phyloP scores from a whole-genome alignment of 2,329 filamentous ascomycete genomes.

The Penicillium sp. region DNA sequence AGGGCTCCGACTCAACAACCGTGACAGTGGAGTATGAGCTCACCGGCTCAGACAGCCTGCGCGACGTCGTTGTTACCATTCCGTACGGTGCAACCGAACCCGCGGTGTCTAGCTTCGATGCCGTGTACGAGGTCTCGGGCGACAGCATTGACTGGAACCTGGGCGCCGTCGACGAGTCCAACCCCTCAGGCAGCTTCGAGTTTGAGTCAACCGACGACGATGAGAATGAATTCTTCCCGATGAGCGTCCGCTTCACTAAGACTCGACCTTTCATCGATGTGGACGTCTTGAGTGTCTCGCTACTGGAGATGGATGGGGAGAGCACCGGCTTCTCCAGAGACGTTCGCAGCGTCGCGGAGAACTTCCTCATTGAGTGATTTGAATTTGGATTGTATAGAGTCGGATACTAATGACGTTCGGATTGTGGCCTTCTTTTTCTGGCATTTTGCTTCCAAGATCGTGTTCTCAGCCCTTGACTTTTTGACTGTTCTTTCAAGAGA shows the following conservation, averaged over 20 bases:
- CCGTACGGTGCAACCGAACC: conserved; percentile 84
- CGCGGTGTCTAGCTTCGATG: conserved; percentile 85
- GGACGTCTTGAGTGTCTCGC: conserved; percentile 59
- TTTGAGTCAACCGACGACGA: conserved; percentile 86
- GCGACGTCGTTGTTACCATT: conserved; percentile 81
- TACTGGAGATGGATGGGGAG: conserved; percentile 45
- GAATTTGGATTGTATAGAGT: conserved; percentile 31
- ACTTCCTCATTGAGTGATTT: conserved; percentile 44
- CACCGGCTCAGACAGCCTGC: conserved; percentile 70
- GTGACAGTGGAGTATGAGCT: conserved; percentile 96
- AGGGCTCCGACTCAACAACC: conserved; percentile 74
- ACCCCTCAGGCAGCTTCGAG: conserved; percentile 82
- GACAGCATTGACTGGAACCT: conserved; percentile 94
- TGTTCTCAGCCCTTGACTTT: conserved; percentile 20
- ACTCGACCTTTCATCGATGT: conserved; percentile 82
- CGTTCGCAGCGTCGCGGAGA: conserved; percentile 43
- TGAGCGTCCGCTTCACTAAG: conserved; percentile 87
- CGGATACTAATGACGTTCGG: conserved; percentile 36
- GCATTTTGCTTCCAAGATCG: conserved; percentile 20
- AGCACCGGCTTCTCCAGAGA: conserved; percentile 45
- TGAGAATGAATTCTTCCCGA: conserved; percentile 96
- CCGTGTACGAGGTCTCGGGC: conserved; percentile 86
- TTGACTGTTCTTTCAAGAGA: conserved; percentile 3
- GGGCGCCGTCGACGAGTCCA: conserved; percentile 76
- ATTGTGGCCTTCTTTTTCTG: conserved; percentile 19